phyloP scores from a whole-genome alignment of 805 yeast species.

The Wickerhamomyces chambardii region DNA sequence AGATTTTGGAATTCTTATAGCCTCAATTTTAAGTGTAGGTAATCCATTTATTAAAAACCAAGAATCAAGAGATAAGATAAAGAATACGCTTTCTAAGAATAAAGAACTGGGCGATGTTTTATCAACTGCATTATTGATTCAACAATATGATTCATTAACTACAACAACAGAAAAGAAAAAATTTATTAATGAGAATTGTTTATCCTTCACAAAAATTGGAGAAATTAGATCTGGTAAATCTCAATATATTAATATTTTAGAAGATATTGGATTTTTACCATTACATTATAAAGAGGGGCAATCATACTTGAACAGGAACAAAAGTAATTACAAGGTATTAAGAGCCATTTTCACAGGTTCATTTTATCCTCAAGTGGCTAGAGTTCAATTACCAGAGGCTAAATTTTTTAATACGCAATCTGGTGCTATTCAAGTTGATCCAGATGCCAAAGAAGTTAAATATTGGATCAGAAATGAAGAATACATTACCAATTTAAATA shows the following conservation, averaged over 20 bases:
- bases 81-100: slow-evolving; percentile 25
- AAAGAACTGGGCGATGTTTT: slow-evolving; percentile 68
- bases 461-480: slow-evolving; percentile 66
- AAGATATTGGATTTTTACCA: slow-evolving; percentile 74
- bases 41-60: slow-evolving; percentile 58
- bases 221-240: slow-evolving; percentile 65
- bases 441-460: slow-evolving; percentile 66
- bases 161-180: slow-evolving; percentile 21
- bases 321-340: slow-evolving; percentile 38
- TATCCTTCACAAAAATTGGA: slow-evolving; percentile 56
- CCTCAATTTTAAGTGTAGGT: slow-evolving; percentile 67
- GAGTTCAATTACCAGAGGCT: slow-evolving; percentile 76
- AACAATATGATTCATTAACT: slow-evolving; percentile 32
- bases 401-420: slow-evolving; percentile 58
- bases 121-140: slow-evolving; percentile 52
- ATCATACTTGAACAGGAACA: slow-evolving; percentile 41
- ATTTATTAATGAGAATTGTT: slow-evolving; percentile 45
- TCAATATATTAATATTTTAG: slow-evolving; percentile 63
- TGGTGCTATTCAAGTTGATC: slow-evolving; percentile 83
- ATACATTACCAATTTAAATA: slow-evolving; percentile 19
- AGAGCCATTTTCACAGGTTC: slow-evolving; percentile 72
- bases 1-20: slow-evolving; percentile 70
- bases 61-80: slow-evolving; percentile 60
- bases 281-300: slow-evolving; percentile 29
- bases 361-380: slow-evolving; percentile 73